Evolutionary conservation across 306 rosid genomes (phyloP), one percentile per base, ranked within the genome.

Genomic region (Malus asiatica): DNA sequence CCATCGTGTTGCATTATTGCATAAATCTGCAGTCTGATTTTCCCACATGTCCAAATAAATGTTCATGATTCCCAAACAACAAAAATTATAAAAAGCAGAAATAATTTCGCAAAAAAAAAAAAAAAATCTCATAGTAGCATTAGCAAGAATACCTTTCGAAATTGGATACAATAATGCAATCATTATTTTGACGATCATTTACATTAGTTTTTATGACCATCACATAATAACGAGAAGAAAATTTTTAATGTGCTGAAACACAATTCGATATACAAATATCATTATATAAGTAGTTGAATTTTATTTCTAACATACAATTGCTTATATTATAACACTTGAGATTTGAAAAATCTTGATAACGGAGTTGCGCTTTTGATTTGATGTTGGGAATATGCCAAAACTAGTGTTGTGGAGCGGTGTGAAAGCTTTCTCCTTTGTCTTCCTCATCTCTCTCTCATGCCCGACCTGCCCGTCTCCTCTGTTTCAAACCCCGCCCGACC

Each of bases 401-500:
- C 20, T 30, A 25, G 30, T 74, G 45, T 59, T 29, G 38, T 72
- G 10, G 67, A 76, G 66, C 66, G 25, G 74, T 66, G 73, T 18
- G 52, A 71, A 74, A 40, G 59, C 29, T 40, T 35, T 61, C 32
- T 32, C 44, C 69, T 72, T 22, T 58, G 30, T 67, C 29, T 61
- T 48, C 8, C 66, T 69, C 8, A 48, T 65, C 8, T 78, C 81
- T 83, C 84, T 76, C 88, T 70, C 87, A 65, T 87, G 85, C 90
- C 90, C 90, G 82, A 64, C 61, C 86, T 82, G 78, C 84, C 88
- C 87, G 70, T 63, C 18, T 78, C 71, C 78, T 16, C 55, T 59
- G 78, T 78, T 85, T 76, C 77, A 57, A 82, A 53, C 87, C 75
- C 75, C 77, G 77, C 83, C 82, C 88, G 27, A 77, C 73, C 87